Evolutionary conservation across 140 eudicot species (phyloP), one percentile per base, ranked within the genome.

Genomic region (Cichorium intybus): DNA sequence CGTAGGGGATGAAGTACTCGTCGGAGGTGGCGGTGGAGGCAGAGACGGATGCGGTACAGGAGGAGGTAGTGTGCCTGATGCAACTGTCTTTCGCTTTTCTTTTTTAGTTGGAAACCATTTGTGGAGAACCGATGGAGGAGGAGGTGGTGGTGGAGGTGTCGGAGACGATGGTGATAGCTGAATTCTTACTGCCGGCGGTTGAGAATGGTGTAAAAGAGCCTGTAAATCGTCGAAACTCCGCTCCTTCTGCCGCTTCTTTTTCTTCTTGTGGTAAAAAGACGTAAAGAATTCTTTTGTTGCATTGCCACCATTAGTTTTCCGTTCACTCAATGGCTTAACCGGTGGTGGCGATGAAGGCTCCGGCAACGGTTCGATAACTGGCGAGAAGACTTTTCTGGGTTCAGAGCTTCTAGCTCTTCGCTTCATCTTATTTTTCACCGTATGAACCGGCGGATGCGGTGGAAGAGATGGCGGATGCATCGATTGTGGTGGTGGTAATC

Each of bases 171-270:
- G 80, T 1, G 84, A 77, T n/a, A 26, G 68, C 10, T 66, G 84
- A 75, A 75, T 62, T 24, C 46, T 75, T 2, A 53, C 62, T 1
- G 53, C 68, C 3, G 49, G 46, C n/a, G 74, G 55, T 56, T 71
- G 84, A 52, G 91, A 35, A 27, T 83, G 79, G 62, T 81, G 70
- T 17, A 73, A 48, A 9, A 83, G 62, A 17, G 81, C 24, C 54
- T 79, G 78, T 27, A 93, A 39, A 63, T 89, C 82, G 43, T 93
- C 99, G 5, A 72, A 69, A 69, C 99, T 86, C 60, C 75, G 73
- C 24, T 76, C 78, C 28, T 79, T 81, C 18, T 79, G 89, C 39
- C 66, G 64, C 76, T 73, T 84, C 49, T 82, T 93, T 75, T 81
- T 86, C 80, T 79, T 81, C 59, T 83, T 84, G 60, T 76, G 79